Percentiles rank a stretch among this genome's conserved stretches.
Conservation (phyloP, 2,329 filamentous ascomycete species). For the Polychaeton citri region DNA sequence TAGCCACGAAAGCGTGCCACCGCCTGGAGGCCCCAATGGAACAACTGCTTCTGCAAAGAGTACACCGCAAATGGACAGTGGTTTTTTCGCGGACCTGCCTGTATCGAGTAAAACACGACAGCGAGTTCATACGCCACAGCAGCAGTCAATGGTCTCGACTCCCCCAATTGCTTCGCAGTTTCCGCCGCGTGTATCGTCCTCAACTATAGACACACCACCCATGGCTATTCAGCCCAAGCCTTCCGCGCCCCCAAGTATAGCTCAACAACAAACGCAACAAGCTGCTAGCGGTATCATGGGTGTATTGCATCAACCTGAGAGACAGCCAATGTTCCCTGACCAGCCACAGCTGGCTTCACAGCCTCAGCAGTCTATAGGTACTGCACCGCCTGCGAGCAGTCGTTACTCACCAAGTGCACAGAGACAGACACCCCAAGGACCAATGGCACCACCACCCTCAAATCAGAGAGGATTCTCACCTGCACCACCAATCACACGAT, state of each 20-base stretch:
- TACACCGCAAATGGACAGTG: constrained; percentile 19
- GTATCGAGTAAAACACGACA: constrained; percentile 27
- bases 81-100: constrained; percentile 38
- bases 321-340: constrained; percentile 24
- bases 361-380: constrained; percentile 9
- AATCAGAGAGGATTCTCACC: constrained; percentile 19
- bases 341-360: constrained; percentile 20
- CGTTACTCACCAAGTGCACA: constrained; percentile 17
- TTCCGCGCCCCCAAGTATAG: constrained; percentile 8
- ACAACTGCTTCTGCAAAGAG: constrained; percentile 6
- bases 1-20: too few relatives aligned
- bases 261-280: constrained; percentile 9
- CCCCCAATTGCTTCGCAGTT: constrained; percentile 5
- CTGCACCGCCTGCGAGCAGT: constrained; percentile 12
- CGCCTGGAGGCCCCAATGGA: too few relatives aligned
- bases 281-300: constrained; percentile 7
- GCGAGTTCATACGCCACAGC: constrained; percentile 14
- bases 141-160: background rate
- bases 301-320: constrained; percentile 28
- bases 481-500: constrained; percentile 17
- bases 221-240: constrained; percentile 1
- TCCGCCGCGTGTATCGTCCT: constrained; percentile 1
- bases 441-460: background rate
- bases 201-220: background rate
- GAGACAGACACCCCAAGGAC: constrained; percentile 4